Evolutionary conservation across 495 filamentous ascomycete genomes (phyloP).

Genomic region (Talaromyces adpressus): DNA sequence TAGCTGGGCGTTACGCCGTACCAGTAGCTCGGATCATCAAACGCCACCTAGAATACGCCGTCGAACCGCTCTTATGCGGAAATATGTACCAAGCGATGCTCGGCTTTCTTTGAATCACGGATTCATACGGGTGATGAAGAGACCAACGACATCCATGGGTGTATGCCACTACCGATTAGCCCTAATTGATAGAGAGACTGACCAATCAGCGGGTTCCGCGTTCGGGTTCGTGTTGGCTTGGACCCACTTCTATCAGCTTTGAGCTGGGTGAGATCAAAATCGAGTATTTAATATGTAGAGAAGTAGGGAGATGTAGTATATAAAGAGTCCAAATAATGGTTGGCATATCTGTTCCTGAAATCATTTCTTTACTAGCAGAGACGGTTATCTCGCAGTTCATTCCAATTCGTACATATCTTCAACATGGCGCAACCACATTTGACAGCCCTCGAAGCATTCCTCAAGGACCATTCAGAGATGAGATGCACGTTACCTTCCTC

Average conservation of each 20-base stretch:
- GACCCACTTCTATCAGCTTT: background rate
- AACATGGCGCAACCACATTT: constrained; percentile 8
- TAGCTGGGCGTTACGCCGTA: background rate
- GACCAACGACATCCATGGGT: too few relatives aligned
- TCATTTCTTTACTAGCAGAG: background rate
- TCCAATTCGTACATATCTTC: background rate
- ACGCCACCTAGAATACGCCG: background rate
- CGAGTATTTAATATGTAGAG: background rate
- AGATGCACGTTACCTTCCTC: constrained; percentile 17
- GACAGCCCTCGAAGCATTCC: constrained; percentile 13
- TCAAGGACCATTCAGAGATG: constrained; percentile 17
- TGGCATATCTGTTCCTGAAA: background rate
- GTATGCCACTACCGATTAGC: background rate
- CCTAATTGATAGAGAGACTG: background rate
- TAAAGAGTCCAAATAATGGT: background rate
- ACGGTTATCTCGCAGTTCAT: background rate
- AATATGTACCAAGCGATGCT: background rate
- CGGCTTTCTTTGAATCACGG: background rate
- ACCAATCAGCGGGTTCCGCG: background rate
- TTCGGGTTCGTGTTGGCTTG: background rate
- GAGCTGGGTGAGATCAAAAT: background rate
- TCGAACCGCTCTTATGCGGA: background rate
- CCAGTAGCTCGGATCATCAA: background rate
- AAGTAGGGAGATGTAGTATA: background rate
- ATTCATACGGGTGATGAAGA: background rate